phyloP scores from a whole-genome alignment of 768 basidiomycete species.

The Amanita pseudoporphyria region DNA sequence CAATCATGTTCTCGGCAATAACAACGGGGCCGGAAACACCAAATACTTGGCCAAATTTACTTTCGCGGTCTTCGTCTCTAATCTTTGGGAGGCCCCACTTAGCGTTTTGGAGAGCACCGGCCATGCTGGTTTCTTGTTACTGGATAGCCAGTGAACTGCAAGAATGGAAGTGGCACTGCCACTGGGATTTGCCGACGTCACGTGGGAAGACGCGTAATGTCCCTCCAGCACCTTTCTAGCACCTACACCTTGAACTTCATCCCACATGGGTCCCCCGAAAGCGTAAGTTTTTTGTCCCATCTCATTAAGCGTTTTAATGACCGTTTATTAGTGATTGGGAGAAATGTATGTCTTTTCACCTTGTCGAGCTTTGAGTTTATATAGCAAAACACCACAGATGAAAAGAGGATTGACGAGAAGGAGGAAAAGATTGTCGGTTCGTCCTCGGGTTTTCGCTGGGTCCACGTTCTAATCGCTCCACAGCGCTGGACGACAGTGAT shows the following conservation, averaged over 20 bases:
- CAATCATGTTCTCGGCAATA: constrained; percentile 92
- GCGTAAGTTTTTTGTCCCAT: constrained; percentile 48
- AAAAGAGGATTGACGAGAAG: constrained; percentile 82
- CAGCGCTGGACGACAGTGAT: constrained; percentile 95
- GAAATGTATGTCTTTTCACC: constrained; percentile 60
- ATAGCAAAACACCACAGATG: constrained; percentile 36
- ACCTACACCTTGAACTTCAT: constrained; percentile 15
- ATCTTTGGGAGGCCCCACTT: constrained; percentile 83
- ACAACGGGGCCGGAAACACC: constrained; percentile 99
- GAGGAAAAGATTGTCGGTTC: constrained; percentile 89
- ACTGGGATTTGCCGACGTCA: constrained; percentile 16
- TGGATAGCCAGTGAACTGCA: background rate
- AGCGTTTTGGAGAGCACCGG: constrained; percentile 88
- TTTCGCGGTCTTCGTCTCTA: constrained; percentile 84
- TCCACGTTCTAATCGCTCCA: constrained; percentile 6
- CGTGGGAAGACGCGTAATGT: constrained; percentile 26
- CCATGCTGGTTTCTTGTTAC: constrained; percentile 42
- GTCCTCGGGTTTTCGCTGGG: constrained; percentile 15
- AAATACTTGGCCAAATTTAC: constrained; percentile 78
- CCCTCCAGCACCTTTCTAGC: constrained; percentile 10
- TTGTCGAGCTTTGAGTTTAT: background rate
- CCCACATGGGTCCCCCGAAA: constrained; percentile 79
- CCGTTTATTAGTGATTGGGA: constrained; percentile 81
- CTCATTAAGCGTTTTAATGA: constrained; percentile 9
- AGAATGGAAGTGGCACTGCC: background rate